Evolutionary conservation across 139 green algal genomes (phyloP).

Genomic region (Pleodorina starrii): DNA sequence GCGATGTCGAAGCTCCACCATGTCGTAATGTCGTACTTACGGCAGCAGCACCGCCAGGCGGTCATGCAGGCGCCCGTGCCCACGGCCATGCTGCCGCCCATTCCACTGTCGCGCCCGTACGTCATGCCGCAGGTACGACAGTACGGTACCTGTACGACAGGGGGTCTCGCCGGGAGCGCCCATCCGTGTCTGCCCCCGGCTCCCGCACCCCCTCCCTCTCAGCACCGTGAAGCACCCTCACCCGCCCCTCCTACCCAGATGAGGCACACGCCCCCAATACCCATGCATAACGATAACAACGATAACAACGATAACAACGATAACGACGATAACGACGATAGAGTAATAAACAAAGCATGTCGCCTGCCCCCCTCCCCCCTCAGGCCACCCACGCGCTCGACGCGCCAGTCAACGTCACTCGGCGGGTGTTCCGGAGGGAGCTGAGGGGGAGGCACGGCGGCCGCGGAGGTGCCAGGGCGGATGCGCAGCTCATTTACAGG

Average conservation of each 20-base stretch:
- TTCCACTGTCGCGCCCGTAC: slow-evolving; percentile 74
- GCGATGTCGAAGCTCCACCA: slow-evolving; percentile 65
- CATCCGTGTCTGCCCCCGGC: too few relatives aligned
- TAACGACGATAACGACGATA: too few relatives aligned
- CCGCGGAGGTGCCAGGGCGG: slow-evolving; percentile 57
- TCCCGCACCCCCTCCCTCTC: too few relatives aligned
- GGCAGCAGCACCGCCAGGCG: slow-evolving; percentile 78
- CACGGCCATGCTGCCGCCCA: slow-evolving; percentile 75
- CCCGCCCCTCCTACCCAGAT: too few relatives aligned
- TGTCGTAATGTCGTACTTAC: slow-evolving; percentile 80
- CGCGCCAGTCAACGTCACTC: slow-evolving; percentile 65
- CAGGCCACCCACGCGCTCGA: slow-evolving; percentile 64
- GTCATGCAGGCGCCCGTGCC: slow-evolving; percentile 67
- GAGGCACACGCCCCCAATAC: too few relatives aligned
- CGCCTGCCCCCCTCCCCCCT: too few relatives aligned
- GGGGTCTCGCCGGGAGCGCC: too few relatives aligned
- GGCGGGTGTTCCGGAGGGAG: slow-evolving; percentile 60
- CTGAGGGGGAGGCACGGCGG: slow-evolving; percentile 59
- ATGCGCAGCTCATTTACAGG: slow-evolving; percentile 58
- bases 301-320: too few relatives aligned
- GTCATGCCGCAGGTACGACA: slow-evolving; percentile 57
- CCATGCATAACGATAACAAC: too few relatives aligned
- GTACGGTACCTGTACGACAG: too few relatives aligned
- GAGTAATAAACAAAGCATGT: too few relatives aligned
- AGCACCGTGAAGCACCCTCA: too few relatives aligned